A percentile compares a stretch with the other conserved stretches of the same genome.
These are phyloP conservation scores for Hypoxylon sp. DNA, from an alignment of 2,329 filamentous ascomycete species.

Conservation along the genomic window DNA sequence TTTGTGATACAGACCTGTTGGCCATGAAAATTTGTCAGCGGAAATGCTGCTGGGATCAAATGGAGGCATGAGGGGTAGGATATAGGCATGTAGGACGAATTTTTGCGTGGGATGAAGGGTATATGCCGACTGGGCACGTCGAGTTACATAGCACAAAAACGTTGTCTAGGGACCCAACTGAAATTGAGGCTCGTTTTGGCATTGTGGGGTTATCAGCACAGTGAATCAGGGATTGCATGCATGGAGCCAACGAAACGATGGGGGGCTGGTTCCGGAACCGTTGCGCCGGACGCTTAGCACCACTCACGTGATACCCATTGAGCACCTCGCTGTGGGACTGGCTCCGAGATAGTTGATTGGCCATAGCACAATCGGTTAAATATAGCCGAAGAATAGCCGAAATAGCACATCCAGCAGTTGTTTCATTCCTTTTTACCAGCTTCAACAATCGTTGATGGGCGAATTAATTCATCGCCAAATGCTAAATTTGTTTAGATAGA, in stretches of 20 bases:
- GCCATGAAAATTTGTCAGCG: background rate
- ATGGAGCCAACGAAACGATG: background rate
- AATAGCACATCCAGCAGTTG: background rate
- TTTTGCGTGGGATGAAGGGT: background rate
- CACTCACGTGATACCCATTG: conserved; percentile 38
- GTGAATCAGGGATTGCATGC: background rate
- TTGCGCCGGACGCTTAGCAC: background rate
- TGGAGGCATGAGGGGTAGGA: background rate
- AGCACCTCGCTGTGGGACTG: conserved; percentile 20
- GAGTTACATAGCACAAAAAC: background rate
- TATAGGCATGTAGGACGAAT: background rate
- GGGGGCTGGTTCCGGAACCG: background rate
- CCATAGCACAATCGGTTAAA: background rate
- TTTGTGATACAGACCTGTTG: background rate
- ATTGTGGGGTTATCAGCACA: conserved; percentile 7
- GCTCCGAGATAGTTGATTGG: conserved; percentile 28
- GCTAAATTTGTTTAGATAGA: background rate
- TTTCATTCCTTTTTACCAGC: background rate
- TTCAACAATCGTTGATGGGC: background rate
- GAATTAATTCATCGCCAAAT: background rate
- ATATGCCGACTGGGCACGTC: background rate
- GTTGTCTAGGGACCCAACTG: background rate
- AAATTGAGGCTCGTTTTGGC: conserved; percentile 4
- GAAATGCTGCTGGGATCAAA: background rate
- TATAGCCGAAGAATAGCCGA: background rate